These are phyloP conservation scores for Tylopilus sp. DNA, from an alignment of 768 basidiomycete species.

Conservation along the genomic window DNA sequence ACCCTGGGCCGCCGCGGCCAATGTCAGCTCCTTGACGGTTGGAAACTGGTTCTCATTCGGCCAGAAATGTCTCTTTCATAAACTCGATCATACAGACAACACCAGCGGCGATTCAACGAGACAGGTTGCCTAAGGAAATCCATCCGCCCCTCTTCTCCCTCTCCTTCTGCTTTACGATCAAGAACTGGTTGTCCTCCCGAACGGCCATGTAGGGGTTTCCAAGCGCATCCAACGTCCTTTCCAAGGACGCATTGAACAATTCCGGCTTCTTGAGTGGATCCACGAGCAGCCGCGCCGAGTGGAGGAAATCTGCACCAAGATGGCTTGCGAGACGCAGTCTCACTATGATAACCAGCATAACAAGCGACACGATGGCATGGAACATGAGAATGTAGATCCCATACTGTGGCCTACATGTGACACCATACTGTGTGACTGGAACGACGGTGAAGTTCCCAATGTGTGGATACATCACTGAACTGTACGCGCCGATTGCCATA, in stretches of 20 bases:
- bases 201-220: constrained; percentile 8
- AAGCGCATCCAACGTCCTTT: not conserved
- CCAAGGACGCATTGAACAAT: constrained; percentile 10
- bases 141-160: not conserved
- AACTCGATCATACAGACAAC: no score
- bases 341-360: constrained; percentile 7
- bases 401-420: not conserved
- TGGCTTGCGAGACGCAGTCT: constrained; percentile 1
- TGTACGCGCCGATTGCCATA: constrained; percentile 12
- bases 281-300: constrained; percentile 11
- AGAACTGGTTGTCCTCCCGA: not conserved
- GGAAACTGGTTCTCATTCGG: no score
- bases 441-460: not conserved
- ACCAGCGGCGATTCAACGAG: no score
- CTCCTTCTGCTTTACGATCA: not conserved
- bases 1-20: no score
- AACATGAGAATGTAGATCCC: constrained; percentile 3
- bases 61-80: no score
- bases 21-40: no score
- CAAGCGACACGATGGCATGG: constrained; percentile 8
- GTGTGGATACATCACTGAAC: not conserved
- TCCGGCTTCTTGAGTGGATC: constrained; percentile 9
- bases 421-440: not conserved
- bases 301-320: constrained; percentile 8
- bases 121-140: no score